Percentiles rank a stretch among this genome's conserved stretches.
Conservation (phyloP, 139 green algal genomes). For the Coccomyxa sp. region DNA sequence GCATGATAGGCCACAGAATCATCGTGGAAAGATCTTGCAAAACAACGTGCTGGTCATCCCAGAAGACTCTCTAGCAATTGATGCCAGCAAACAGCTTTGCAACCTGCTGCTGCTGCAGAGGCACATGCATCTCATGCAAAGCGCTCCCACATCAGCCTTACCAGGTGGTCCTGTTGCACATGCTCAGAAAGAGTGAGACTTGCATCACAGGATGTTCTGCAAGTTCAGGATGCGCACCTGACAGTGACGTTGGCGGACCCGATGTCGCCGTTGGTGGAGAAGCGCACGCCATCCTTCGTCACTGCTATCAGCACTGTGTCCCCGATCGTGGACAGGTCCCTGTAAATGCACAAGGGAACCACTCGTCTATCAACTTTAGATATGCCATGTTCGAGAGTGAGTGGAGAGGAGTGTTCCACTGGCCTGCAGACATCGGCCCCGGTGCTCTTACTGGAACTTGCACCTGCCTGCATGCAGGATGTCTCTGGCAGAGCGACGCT, state of each 20-base stretch:
- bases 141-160: too few species aligned
- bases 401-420: neutral
- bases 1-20: neutral
- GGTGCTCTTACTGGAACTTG: neutral
- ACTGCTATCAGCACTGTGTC: conserved; percentile 89
- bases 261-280: conserved; percentile 92
- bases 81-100: too few species aligned
- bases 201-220: neutral
- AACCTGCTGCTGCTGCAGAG: too few species aligned
- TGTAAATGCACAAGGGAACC: neutral
- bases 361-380: too few species aligned
- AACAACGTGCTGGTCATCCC: neutral
- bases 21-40: neutral
- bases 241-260: conserved; percentile 93
- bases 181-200: too few species aligned
- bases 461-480: neutral
- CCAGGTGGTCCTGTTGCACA: too few species aligned
- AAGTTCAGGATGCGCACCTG: conserved; percentile 13
- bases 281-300: conserved; percentile 98
- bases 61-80: neutral
- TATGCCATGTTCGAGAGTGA: neutral
- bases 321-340: conserved; percentile 86
- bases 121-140: too few species aligned
- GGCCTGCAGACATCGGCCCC: neutral
- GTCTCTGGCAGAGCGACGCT: neutral